Evolutionary conservation across 192 early-diverging fungal genomes (phyloP), one percentile per base, ranked within the genome.

Genomic region (Pilaira anomala): DNA sequence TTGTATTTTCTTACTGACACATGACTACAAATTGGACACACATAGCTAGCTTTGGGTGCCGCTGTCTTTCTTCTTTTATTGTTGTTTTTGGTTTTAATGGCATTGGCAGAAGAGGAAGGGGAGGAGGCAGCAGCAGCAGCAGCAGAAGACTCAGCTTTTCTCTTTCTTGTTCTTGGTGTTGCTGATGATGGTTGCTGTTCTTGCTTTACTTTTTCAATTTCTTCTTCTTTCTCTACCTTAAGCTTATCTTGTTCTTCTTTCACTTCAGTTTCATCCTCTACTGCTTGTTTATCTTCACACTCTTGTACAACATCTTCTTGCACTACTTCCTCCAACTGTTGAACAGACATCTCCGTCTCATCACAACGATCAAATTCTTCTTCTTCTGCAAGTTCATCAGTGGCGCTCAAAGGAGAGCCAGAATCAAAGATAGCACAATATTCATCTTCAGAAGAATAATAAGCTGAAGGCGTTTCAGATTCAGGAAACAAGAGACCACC

Each of bases 1-100:
- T 94, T 95, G 68, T 87, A 95, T 30, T 80, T 81, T 45, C 92
- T 41, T 6, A 25, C 41, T 12, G 56, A 42, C 0, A 14, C 5
- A 42, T 42, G 56, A 0, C 1, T 3, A 7, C 56, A 58, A 12
- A 1, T 0, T 3, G 21, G 39, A 5, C 56, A 58, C 1, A 22
- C 5, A 5, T 7, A 58, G 1, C n/a, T n/a, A n/a, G 26, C 28
- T 9, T 30, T 29, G 13, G 51, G 3, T 7, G 51, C 12, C 13
- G 24, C 45, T 16, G 14, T 46, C 45, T 46, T 46, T 18, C 19
- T 16, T n/a, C 7, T 46, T 6, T 16, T 46, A 41, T 12, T 14
- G 14, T 14, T 14, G 14, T 7, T 3, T 0, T 41, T 41, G 9
- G 8, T 48, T 48, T 13, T 50, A 19, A 25, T 50, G 48, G 48